These are phyloP conservation scores for Trametes coccinea DNA, from an alignment of 768 basidiomycete species.

Conservation along the genomic window DNA sequence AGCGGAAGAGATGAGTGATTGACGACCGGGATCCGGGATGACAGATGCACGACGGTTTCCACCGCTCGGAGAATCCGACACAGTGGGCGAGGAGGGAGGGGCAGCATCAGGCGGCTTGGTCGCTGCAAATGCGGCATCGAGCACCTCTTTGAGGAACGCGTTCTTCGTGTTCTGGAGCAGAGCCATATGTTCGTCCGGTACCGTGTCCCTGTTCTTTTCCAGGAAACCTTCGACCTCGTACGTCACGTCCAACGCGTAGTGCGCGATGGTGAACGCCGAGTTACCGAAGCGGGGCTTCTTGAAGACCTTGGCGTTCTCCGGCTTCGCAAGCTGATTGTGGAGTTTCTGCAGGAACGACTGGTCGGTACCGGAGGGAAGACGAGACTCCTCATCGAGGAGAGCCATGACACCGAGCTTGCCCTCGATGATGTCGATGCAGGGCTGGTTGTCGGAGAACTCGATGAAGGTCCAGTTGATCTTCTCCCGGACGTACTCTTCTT, in stretches of 20 bases:
- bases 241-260: constrained; percentile 97
- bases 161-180: constrained; percentile 87
- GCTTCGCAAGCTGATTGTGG: constrained; percentile 79
- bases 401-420: constrained; percentile 94
- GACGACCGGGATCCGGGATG: constrained; percentile 85
- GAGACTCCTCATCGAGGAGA: constrained; percentile 96
- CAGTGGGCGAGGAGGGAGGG: constrained; percentile 78
- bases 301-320: constrained; percentile 84
- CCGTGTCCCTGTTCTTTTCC: constrained; percentile 98
- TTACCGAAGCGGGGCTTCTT: constrained; percentile 99
- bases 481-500: constrained; percentile 98
- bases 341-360: constrained; percentile 92
- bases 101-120: constrained; percentile 66
- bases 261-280: constrained; percentile 95
- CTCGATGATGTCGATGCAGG: constrained; percentile 98
- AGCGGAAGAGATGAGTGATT: constrained; percentile 60
- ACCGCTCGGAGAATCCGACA: constrained; percentile 75
- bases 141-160: constrained; percentile 89
- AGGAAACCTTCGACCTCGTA: constrained; percentile 98
- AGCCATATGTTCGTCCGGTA: constrained; percentile 96
- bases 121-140: constrained; percentile 85
- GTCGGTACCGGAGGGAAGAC: constrained; percentile 91
- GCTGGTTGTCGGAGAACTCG: constrained; percentile 98
- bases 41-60: constrained; percentile 80
- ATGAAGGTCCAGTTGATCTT: constrained; percentile 99